phyloP scores from a whole-genome alignment of 1,284 basidiomycete genomes.

The Apiotrichum laibachii region DNA sequence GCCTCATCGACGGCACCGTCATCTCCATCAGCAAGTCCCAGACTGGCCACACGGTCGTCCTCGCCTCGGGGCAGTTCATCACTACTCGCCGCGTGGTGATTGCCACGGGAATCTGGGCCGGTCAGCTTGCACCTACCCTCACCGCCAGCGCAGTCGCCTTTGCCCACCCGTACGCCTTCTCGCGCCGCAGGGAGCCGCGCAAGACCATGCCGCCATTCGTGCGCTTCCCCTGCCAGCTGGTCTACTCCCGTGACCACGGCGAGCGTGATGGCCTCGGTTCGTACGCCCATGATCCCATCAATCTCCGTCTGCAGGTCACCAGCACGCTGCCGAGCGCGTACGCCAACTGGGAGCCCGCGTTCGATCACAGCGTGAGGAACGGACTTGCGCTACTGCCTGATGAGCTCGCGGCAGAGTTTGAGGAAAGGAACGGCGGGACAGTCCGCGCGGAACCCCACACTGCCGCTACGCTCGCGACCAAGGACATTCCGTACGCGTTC shows the following conservation, averaged over 20 bases:
- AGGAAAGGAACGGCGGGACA: not conserved
- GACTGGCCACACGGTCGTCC: not conserved
- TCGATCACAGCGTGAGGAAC: conserved; percentile 17
- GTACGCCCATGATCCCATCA: conserved; percentile 27
- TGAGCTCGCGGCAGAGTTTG: conserved; percentile 15
- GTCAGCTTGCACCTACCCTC: conserved; percentile 24
- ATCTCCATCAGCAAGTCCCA: conserved; percentile 3
- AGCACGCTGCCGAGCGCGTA: conserved; percentile 14
- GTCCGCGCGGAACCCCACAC: not conserved
- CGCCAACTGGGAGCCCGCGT: conserved; percentile 21
- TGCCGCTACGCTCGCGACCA: not conserved
- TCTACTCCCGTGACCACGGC: conserved; percentile 35
- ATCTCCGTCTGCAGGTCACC: conserved; percentile 1
- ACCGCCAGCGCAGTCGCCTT: conserved; percentile 17
- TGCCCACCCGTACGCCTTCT: conserved; percentile 30
- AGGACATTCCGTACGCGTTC: conserved; percentile 17
- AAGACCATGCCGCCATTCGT: conserved; percentile 22
- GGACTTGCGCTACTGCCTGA: conserved; percentile 19
- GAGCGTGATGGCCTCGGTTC: conserved; percentile 28
- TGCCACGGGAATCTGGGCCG: conserved; percentile 31
- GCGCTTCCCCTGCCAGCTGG: conserved; percentile 26
- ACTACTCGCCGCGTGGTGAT: conserved; percentile 20
- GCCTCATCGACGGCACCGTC: conserved; percentile 18
- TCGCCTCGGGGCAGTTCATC: not conserved
- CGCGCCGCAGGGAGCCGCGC: not conserved